Evolutionary conservation across 1,284 basidiomycete species (phyloP).

Genomic region (Agroathelia rolfsii): DNA sequence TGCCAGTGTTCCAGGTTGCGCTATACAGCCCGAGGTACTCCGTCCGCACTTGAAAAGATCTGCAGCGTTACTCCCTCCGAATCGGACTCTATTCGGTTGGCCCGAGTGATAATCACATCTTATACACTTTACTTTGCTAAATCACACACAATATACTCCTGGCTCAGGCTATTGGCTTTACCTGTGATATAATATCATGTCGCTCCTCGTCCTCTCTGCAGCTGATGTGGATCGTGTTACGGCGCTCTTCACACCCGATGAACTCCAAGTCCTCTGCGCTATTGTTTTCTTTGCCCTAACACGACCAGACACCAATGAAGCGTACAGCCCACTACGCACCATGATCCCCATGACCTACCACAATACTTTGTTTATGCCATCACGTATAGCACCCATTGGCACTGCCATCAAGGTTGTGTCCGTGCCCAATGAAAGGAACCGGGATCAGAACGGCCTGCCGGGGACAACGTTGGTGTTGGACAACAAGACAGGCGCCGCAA

Average conservation of each 20-base stretch:
- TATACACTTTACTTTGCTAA: too few species aligned
- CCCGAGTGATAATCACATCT: too few species aligned
- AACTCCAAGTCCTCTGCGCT: slow-evolving; percentile 46
- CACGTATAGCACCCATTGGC: slow-evolving; percentile 34
- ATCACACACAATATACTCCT: too few species aligned
- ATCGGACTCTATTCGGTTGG: too few species aligned
- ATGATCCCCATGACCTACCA: slow-evolving; percentile 38
- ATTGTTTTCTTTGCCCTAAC: slow-evolving; percentile 43
- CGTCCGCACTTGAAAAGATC: too few species aligned
- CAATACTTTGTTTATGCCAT: slow-evolving; percentile 63
- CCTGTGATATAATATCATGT: too few species aligned
- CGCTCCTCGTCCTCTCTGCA: slow-evolving; percentile 44
- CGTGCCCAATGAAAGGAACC: slow-evolving; percentile 34
- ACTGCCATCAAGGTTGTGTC: slow-evolving; percentile 69
- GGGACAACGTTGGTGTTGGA: slow-evolving; percentile 72
- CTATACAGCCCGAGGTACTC: too few species aligned
- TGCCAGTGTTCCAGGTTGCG: too few species aligned
- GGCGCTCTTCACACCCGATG: slow-evolving; percentile 28
- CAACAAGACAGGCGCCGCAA: slow-evolving; percentile 53
- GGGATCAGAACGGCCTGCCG: slow-evolving; percentile 50
- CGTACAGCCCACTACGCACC: slow-evolving; percentile 39
- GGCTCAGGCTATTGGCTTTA: not conserved
- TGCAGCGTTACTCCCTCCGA: too few species aligned
- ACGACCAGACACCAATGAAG: slow-evolving; percentile 19
- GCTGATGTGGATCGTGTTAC: slow-evolving; percentile 37